Evolutionary conservation across 352 stramenopile species (phyloP).

Genomic region (Bremia lactucae): DNA sequence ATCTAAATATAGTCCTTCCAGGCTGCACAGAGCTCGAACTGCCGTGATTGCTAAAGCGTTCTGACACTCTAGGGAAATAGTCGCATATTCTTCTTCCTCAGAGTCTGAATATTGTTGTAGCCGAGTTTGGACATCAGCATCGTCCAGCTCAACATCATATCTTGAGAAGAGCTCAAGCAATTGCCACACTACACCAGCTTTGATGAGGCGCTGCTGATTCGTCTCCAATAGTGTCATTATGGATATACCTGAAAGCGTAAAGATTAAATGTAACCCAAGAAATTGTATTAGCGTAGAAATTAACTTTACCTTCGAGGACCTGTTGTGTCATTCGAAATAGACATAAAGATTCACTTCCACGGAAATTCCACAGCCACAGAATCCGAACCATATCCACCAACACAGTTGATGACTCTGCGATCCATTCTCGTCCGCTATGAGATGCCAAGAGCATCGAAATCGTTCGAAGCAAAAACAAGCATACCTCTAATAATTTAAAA

Average conservation of each 20-base stretch:
- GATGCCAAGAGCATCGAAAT: slow-evolving; percentile 56
- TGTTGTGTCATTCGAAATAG: slow-evolving; percentile 63
- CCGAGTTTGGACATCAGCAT: slow-evolving; percentile 27
- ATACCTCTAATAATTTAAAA: slow-evolving; percentile 32
- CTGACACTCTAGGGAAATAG: slow-evolving; percentile 37
- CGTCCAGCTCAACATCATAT: slow-evolving; percentile 59
- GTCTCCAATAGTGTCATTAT: slow-evolving; percentile 42
- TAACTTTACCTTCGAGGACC: slow-evolving; percentile 53
- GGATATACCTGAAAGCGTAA: slow-evolving; percentile 43
- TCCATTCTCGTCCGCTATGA: slow-evolving; percentile 43
- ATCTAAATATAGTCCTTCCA: slow-evolving; percentile 49
- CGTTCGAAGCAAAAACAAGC: slow-evolving; percentile 59
- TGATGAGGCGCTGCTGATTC: slow-evolving; percentile 46
- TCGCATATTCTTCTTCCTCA: slow-evolving; percentile 29
- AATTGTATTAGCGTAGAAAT: neutral
- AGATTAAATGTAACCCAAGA: too few relatives aligned
- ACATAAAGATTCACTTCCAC: slow-evolving; percentile 27
- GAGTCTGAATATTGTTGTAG: slow-evolving; percentile 29
- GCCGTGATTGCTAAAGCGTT: slow-evolving; percentile 73
- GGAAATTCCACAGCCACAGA: slow-evolving; percentile 68
- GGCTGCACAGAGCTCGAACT: slow-evolving; percentile 48
- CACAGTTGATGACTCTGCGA: slow-evolving; percentile 45
- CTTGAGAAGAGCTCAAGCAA: slow-evolving; percentile 51
- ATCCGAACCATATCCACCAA: slow-evolving; percentile 60
- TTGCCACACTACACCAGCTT: slow-evolving; percentile 56